Evolutionary conservation across 2,329 filamentous ascomycete species (phyloP).

Genomic region (Lecanicillium sp.): DNA sequence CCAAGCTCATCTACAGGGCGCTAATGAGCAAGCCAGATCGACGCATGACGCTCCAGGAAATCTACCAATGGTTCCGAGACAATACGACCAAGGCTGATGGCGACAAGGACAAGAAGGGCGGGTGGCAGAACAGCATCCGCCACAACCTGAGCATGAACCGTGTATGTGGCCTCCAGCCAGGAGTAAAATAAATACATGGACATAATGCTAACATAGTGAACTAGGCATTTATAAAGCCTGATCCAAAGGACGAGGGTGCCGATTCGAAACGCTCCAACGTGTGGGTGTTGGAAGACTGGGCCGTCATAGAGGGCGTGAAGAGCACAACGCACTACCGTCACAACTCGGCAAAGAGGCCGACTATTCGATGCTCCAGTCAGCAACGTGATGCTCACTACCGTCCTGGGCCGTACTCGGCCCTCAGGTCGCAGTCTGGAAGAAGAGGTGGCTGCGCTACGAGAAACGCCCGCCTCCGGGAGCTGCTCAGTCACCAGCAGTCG

Average conservation of each 20-base stretch:
- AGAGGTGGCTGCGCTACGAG: slow-evolving; percentile 25
- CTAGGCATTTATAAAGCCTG: slow-evolving; percentile 35
- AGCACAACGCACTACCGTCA: slow-evolving; percentile 75
- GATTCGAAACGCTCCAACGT: slow-evolving; percentile 52
- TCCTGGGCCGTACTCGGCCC: slow-evolving; percentile 17
- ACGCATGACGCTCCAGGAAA: slow-evolving; percentile 72
- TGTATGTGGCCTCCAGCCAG: slow-evolving; percentile 40
- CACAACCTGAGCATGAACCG: slow-evolving; percentile 96
- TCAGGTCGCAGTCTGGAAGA: slow-evolving; percentile 22
- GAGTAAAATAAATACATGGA: slow-evolving; percentile 6
- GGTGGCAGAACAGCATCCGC: slow-evolving; percentile 93
- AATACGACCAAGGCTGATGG: slow-evolving; percentile 77
- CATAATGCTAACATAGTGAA: slow-evolving; percentile 6
- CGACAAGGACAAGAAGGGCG: slow-evolving; percentile 45
- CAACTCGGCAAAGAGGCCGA: not conserved
- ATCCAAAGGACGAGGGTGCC: slow-evolving; percentile 28
- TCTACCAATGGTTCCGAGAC: slow-evolving; percentile 82
- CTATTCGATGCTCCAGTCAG: not conserved
- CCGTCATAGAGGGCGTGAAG: slow-evolving; percentile 63
- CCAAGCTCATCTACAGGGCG: slow-evolving; percentile 69
- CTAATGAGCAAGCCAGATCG: slow-evolving; percentile 58
- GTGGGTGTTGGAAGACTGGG: slow-evolving; percentile 70
- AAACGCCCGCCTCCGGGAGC: slow-evolving; percentile 17
- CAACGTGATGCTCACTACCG: slow-evolving; percentile 12
- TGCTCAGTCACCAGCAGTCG: slow-evolving; percentile 13